phyloP scores from a whole-genome alignment of 148 eudicot genomes.

The Vaccinium myrtillus region DNA sequence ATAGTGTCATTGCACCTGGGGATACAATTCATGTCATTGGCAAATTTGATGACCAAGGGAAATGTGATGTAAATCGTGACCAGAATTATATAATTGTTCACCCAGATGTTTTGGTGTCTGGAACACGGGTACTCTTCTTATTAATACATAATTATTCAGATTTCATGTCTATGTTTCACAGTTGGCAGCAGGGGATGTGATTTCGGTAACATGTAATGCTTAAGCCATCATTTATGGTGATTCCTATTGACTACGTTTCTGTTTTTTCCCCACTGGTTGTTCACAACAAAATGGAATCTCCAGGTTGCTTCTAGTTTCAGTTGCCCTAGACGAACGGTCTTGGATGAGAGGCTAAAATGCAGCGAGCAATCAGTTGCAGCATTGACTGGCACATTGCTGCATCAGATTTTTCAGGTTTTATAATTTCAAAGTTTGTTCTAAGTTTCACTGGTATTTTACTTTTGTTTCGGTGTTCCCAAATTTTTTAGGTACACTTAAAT shows the following conservation, averaged over 20 bases:
- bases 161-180: not conserved
- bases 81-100: conserved; percentile 77
- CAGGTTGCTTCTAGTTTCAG: conserved; percentile 93
- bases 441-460: not conserved
- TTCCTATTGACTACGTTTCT: not conserved
- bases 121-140: conserved; percentile 70
- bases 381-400: conserved; percentile 82
- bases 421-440: not conserved
- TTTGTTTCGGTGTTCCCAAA: not conserved
- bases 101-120: conserved; percentile 82
- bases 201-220: not conserved
- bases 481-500: not conserved
- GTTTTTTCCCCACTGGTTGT: not conserved
- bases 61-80: conserved; percentile 70
- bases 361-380: conserved; percentile 77
- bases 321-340: conserved; percentile 84
- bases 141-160: not conserved
- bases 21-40: conserved; percentile 86
- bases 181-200: not conserved
- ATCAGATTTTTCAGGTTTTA: conserved; percentile 89
- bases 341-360: conserved; percentile 86
- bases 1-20: conserved; percentile 84
- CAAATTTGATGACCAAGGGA: conserved; percentile 65
- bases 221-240: not conserved
- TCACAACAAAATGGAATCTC: conserved; percentile 10